Base-by-base conservation (phyloP, 2,329 filamentous ascomycete genomes). In the Mycosphaerella sp. region DNA sequence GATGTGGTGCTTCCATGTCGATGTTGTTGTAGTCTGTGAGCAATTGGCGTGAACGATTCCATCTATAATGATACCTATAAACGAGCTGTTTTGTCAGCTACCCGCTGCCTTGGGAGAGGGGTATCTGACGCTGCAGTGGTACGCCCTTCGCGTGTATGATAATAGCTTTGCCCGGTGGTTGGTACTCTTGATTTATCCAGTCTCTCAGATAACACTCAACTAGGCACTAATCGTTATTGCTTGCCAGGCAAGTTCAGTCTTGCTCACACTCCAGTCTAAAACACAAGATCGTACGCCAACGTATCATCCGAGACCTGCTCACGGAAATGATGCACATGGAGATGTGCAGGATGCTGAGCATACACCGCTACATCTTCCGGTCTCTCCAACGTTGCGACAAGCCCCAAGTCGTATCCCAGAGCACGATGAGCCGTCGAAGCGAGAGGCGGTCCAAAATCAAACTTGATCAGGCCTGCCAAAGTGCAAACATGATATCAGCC, bases 311-410 rank as follows among this genome's bases (percentile, higher is more conserved):
- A 61, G 26, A 64, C 49, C 29, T 51, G 45, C 45, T 59, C 51
- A n/a, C 62, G 57, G 21, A 61, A 29, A 6, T 53, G 42, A 51
- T 61, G 57, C 6, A 64, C 59, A 74, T 71, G 69, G 54, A 72
- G 55, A 65, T 78, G 75, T 29, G 73, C 73, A 43, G 74, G 74
- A 66, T 76, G 75, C 44, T 63, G 62, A 3, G 72, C 73, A 66
- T 77, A 78, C 8, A 65, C 67, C 45, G 66, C 64, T 4, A 77
- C 59, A 64, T 75, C 66, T 36, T 73, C 72, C 2, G 69, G 56
- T 41, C 70, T 72, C 57, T 76, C 74, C 59, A 77, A 54, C 5
- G 75, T 66, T 4, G 74, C 74, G n/a, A 77, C 69, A 9, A 77
- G 56, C 2, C 70, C 74, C 67, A 74, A 69, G 61, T 77, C 64